Evolutionary conservation across 2,329 filamentous ascomycete genomes (phyloP).

Genomic region (Talaromyces piceae): DNA sequence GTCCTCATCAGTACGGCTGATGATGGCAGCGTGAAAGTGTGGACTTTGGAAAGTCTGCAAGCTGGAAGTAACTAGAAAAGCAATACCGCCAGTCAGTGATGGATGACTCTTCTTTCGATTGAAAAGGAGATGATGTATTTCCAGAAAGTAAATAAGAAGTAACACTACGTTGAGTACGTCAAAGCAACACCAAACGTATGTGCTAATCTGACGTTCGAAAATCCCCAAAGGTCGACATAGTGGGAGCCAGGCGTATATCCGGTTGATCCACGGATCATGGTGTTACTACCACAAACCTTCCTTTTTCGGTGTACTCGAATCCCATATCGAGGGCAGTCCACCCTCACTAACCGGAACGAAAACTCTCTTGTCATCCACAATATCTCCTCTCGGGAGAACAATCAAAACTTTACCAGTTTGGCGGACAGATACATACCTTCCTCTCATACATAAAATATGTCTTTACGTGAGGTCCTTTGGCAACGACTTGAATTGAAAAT

Average conservation of each 20-base stretch:
- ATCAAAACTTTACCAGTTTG: constrained; percentile 5
- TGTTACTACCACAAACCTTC: constrained; percentile 1
- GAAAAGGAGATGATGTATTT: background rate
- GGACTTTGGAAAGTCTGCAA: constrained; percentile 48
- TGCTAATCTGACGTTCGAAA: background rate
- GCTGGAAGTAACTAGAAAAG: background rate
- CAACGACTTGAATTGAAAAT: constrained; percentile 1
- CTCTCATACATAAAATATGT: constrained; percentile 9
- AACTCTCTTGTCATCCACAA: constrained; percentile 4
- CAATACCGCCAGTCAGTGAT: background rate
- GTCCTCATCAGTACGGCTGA: constrained; percentile 87
- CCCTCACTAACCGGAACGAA: constrained; percentile 5
- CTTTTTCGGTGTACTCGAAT: constrained; percentile 3
- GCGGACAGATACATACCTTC: constrained; percentile 5
- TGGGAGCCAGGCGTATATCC: no score
- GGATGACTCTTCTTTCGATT: background rate
- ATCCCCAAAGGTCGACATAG: no score
- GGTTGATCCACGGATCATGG: background rate
- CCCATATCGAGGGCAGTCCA: constrained; percentile 4
- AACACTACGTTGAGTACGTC: background rate
- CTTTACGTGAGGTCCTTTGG: background rate
- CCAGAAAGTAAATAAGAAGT: background rate
- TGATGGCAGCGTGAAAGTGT: constrained; percentile 79
- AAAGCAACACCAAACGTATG: background rate
- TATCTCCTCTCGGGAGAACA: constrained; percentile 3